phyloP scores from a whole-genome alignment of 1,139 yeast genomes.

The Arxiozyma telluris region DNA sequence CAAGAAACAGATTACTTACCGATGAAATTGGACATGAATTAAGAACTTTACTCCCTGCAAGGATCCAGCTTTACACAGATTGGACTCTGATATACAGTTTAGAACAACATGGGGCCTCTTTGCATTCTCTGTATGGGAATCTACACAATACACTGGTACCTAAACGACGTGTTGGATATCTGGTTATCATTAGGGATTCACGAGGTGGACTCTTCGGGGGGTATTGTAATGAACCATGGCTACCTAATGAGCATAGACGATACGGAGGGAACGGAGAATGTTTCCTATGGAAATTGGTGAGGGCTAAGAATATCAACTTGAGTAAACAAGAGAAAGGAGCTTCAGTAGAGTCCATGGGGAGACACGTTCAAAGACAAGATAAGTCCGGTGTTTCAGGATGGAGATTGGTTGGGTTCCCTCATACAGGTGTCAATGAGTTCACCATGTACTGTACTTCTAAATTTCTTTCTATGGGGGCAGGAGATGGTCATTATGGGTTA shows the following conservation, averaged over 20 bases:
- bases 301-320: slow-evolving; percentile 20
- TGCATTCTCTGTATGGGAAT: slow-evolving; percentile 58
- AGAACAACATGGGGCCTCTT: slow-evolving; percentile 87
- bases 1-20: slow-evolving; percentile 50
- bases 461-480: slow-evolving; percentile 83
- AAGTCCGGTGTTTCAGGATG: slow-evolving; percentile 17
- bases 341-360: slow-evolving; percentile 3
- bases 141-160: slow-evolving; percentile 29
- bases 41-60: slow-evolving; percentile 61
- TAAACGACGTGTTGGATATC: slow-evolving; percentile 46
- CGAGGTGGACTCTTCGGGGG: slow-evolving; percentile 70
- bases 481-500: slow-evolving; percentile 85
- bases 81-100: slow-evolving; percentile 77
- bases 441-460: slow-evolving; percentile 71
- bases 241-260: slow-evolving; percentile 59
- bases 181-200: slow-evolving; percentile 58
- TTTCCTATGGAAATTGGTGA: slow-evolving; percentile 72
- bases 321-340: slow-evolving; percentile 9
- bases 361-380: slow-evolving; percentile 10
- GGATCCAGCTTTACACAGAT: slow-evolving; percentile 63
- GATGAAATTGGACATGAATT: slow-evolving; percentile 63
- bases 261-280: slow-evolving; percentile 95
- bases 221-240: slow-evolving; percentile 65
- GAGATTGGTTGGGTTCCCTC: slow-evolving; percentile 73
- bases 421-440: slow-evolving; percentile 83